phyloP scores from a whole-genome alignment of 2,329 filamentous ascomycete species.

The Macrophomina phaseolina region DNA sequence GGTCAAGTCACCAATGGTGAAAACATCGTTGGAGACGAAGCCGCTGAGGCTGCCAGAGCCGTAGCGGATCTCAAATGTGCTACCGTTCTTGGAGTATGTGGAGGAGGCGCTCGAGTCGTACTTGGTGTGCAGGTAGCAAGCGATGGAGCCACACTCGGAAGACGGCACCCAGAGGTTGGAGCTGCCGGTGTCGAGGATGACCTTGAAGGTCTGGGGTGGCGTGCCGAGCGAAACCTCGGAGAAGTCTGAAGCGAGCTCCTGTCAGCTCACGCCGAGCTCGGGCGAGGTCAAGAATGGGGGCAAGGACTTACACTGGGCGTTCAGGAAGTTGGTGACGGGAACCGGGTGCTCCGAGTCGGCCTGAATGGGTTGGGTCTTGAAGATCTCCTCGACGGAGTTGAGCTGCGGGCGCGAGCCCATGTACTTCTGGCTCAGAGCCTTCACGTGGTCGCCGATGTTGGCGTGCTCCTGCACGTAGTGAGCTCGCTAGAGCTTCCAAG shows the following conservation, averaged over 20 bases:
- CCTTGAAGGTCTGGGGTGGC: constrained; percentile 95
- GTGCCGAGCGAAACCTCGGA: constrained; percentile 93
- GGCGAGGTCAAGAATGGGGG: constrained; percentile 1
- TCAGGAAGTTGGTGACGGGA: constrained; percentile 95
- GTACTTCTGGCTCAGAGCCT: constrained; percentile 92
- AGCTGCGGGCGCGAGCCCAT: constrained; percentile 78
- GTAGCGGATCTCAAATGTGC: constrained; percentile 90
- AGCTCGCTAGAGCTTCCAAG: constrained; percentile 27
- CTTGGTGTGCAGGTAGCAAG: constrained; percentile 96
- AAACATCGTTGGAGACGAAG: constrained; percentile 86
- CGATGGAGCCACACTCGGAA: constrained; percentile 87
- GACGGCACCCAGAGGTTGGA: constrained; percentile 99
- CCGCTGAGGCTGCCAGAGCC: constrained; percentile 93
- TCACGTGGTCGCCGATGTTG: constrained; percentile 80
- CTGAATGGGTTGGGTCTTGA: constrained; percentile 74
- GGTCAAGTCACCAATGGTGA: constrained; percentile 86
- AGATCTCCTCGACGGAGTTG: constrained; percentile 69
- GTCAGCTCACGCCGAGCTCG: constrained; percentile 13
- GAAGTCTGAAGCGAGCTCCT: constrained; percentile 70
- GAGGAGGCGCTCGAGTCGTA: constrained; percentile 91
- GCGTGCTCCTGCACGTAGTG: constrained; percentile 66
- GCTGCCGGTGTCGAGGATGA: constrained; percentile 96
- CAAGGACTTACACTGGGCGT: constrained; percentile 84
- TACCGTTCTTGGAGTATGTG: constrained; percentile 92
- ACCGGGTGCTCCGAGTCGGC: constrained; percentile 75